These are phyloP conservation scores for Carex sylvatica DNA, from an alignment of 202 grass and related monocot genomes.

Conservation along the genomic window DNA sequence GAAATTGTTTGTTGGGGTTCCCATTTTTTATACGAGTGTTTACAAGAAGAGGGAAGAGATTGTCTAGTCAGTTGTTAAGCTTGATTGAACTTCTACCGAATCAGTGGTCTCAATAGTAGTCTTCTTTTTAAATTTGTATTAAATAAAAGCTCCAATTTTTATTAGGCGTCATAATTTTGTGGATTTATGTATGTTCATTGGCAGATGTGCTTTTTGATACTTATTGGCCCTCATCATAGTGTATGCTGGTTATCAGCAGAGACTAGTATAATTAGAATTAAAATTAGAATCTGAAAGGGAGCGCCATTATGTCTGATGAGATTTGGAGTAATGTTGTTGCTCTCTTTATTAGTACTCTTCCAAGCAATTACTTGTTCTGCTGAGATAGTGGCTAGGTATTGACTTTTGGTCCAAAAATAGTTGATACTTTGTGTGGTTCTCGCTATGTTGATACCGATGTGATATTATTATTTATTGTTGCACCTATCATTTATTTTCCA, in stretches of 20 bases:
- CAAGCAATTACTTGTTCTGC: neutral
- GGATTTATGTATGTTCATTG: neutral
- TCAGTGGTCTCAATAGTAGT: neutral
- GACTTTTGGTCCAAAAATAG: neutral
- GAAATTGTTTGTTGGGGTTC: neutral
- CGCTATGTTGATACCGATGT: neutral
- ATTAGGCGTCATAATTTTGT: neutral
- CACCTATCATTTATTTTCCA: neutral
- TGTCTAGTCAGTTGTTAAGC: neutral
- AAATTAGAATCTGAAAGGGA: neutral
- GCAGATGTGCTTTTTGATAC: neutral
- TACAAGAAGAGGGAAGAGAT: neutral
- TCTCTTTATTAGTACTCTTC: neutral
- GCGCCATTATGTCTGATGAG: neutral
- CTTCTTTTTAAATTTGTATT: neutral
- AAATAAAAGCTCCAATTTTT: neutral
- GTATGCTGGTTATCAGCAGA: neutral
- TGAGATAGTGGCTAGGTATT: neutral
- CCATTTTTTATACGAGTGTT: neutral
- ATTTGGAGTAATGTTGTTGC: neutral
- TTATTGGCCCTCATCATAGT: neutral
- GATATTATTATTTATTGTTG: neutral
- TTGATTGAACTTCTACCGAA: neutral
- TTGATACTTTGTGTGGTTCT: neutral
- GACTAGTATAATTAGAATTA: too few relatives aligned